A percentile compares a stretch with the other conserved stretches of the same genome.
phyloP scores from a whole-genome alignment of 1,139 yeast species.

The Kurtzmaniella quercitrusa region DNA sequence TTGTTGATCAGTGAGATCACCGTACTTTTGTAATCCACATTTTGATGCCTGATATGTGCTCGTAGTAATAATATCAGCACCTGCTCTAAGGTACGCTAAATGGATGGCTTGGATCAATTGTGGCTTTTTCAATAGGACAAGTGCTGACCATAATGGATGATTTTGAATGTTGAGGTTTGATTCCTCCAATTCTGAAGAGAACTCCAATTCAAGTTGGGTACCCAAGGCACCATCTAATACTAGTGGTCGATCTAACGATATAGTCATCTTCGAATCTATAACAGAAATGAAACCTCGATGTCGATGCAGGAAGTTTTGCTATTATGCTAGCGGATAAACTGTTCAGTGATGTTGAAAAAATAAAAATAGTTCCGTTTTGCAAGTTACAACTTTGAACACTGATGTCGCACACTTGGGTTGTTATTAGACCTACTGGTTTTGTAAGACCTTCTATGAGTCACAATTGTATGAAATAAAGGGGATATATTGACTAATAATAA shows the following conservation, averaged over 20 bases:
- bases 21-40: slow-evolving; percentile 31
- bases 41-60: slow-evolving; percentile 61
- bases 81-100: slow-evolving; percentile 43
- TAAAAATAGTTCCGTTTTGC: too few relatives aligned
- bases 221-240: slow-evolving; percentile 32
- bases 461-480: too few relatives aligned
- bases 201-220: slow-evolving; percentile 21
- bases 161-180: slow-evolving; percentile 11
- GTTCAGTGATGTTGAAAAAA: too few relatives aligned
- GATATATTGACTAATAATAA: too few relatives aligned
- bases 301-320: neutral
- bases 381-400: too few relatives aligned
- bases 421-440: too few relatives aligned
- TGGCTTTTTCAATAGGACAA: slow-evolving; percentile 46
- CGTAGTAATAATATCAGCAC: slow-evolving; percentile 55
- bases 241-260: neutral
- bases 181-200: slow-evolving; percentile 9
- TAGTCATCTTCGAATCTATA: neutral
- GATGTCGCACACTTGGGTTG: too few relatives aligned
- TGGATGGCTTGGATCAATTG: slow-evolving; percentile 47
- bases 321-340: too few relatives aligned
- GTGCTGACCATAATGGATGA: slow-evolving; percentile 62
- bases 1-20: slow-evolving; percentile 22
- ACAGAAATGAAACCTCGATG: neutral
- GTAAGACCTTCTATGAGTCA: too few relatives aligned